Evolutionary conservation across 495 filamentous ascomycete species (phyloP).

Genomic region (Penicillium cinerascens): DNA sequence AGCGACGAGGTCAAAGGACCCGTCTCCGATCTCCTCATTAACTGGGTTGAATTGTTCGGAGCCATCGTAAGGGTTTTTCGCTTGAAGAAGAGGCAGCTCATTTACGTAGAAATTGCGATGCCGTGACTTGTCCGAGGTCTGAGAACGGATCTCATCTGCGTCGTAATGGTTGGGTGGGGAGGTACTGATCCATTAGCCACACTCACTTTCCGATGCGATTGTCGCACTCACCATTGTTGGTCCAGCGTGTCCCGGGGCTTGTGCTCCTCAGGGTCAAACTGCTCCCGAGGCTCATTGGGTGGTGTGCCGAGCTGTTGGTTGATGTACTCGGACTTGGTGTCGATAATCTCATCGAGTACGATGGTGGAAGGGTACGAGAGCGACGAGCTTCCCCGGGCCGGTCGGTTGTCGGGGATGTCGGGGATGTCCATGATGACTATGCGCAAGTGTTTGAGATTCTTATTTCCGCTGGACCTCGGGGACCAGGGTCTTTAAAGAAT

Average conservation of each 20-base stretch:
- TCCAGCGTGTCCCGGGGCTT: no score
- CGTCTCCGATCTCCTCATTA: conserved; percentile 18
- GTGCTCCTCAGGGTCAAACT: no score
- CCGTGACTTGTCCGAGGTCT: conserved; percentile 22
- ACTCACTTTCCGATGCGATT: no score
- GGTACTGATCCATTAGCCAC: not conserved
- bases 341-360: conserved; percentile 6
- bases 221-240: conserved; percentile 3
- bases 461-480: not conserved
- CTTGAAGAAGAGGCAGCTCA: conserved; percentile 31
- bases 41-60: conserved; percentile 30
- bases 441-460: not conserved
- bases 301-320: not conserved
- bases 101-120: conserved; percentile 25
- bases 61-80: conserved; percentile 29
- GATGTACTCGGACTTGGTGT: not conserved
- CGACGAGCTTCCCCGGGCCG: conserved; percentile 7
- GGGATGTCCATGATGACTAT: conserved; percentile 17
- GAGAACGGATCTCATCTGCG: conserved; percentile 4
- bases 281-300: no score
- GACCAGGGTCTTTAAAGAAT: conserved; percentile 6
- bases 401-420: conserved; percentile 18
- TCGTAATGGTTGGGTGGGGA: conserved; percentile 3
- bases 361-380: conserved; percentile 12
- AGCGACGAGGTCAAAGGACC: conserved; percentile 31